Percentiles rank a stretch among this genome's conserved stretches.
phyloP scores from a whole-genome alignment of 176 grass and related monocot genomes.

The Raddia guianensis region DNA sequence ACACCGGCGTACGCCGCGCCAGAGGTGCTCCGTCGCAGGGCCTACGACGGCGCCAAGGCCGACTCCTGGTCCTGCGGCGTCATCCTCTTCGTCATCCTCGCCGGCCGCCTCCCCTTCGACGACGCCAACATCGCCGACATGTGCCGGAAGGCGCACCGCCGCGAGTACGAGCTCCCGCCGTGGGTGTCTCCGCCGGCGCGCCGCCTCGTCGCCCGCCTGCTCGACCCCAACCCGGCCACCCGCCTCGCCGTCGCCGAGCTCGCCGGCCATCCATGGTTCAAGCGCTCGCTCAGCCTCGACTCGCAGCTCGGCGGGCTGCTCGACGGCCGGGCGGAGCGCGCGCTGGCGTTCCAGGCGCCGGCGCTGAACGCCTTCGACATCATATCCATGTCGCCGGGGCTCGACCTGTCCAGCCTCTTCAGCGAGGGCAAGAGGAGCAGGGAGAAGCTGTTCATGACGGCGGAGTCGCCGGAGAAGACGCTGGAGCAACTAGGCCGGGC shows the following conservation, averaged over 20 bases:
- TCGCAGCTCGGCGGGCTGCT: slow-evolving; percentile 65
- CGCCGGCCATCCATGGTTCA: slow-evolving; percentile 71
- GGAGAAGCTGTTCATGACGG: slow-evolving; percentile 66
- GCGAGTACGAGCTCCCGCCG: slow-evolving; percentile 63
- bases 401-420: slow-evolving; percentile 75
- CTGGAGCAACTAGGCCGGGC: slow-evolving; percentile 56
- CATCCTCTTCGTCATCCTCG: slow-evolving; percentile 81
- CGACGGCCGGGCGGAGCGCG: slow-evolving; percentile 36
- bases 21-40: slow-evolving; percentile 62
- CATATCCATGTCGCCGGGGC: slow-evolving; percentile 74
- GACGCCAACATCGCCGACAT: slow-evolving; percentile 69
- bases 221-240: slow-evolving; percentile 74
- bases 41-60: slow-evolving; percentile 82
- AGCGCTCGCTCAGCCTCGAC: slow-evolving; percentile 76
- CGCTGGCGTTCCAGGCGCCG: slow-evolving; percentile 35
- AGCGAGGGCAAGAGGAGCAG: slow-evolving; percentile 33
- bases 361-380: slow-evolving; percentile 80
- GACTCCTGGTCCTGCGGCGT: slow-evolving; percentile 93
- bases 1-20: slow-evolving; percentile 77
- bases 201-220: slow-evolving; percentile 59
- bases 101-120: slow-evolving; percentile 68
- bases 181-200: slow-evolving; percentile 60
- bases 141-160: slow-evolving; percentile 54
- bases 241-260: slow-evolving; percentile 55
- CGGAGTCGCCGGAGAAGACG: slow-evolving; percentile 54